Conservation (phyloP, 495 filamentous ascomycete species). For the Lichenothelia convexa region DNA sequence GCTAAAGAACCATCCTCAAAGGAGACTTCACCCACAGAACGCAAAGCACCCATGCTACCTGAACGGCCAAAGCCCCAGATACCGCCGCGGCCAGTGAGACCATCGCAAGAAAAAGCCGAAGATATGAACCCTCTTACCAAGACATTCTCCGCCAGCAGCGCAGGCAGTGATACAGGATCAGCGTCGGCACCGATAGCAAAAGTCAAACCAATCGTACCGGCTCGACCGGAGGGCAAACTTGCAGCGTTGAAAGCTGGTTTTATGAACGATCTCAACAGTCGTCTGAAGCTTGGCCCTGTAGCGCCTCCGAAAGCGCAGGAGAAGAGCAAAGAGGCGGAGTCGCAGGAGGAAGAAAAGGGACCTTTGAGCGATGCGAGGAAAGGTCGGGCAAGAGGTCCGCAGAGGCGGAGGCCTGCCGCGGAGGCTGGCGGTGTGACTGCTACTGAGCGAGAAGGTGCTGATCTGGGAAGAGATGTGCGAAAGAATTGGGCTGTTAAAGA, state of each 20-base stretch:
- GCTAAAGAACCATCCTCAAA: slow-evolving; percentile 14
- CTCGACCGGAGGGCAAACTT: slow-evolving; percentile 72
- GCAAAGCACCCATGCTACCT: slow-evolving; percentile 26
- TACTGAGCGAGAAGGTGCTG: slow-evolving; percentile 6
- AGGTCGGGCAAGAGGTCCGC: slow-evolving; percentile 72
- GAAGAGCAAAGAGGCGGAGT: slow-evolving; percentile 30
- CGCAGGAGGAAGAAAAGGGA: slow-evolving; percentile 45
- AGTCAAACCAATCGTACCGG: slow-evolving; percentile 42
- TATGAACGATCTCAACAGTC: slow-evolving; percentile 73
- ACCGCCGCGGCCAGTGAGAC: slow-evolving; percentile 49
- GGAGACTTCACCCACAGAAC: slow-evolving; percentile 20
- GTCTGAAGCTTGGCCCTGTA: slow-evolving; percentile 65
- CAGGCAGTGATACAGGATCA: neutral
- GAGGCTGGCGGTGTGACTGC: slow-evolving; percentile 13
- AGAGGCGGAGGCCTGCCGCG: slow-evolving; percentile 51
- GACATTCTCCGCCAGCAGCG: slow-evolving; percentile 8
- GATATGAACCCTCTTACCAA: slow-evolving; percentile 21
- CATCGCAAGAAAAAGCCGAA: slow-evolving; percentile 22
- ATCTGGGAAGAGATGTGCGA: slow-evolving; percentile 11
- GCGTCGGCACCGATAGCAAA: slow-evolving; percentile 13
- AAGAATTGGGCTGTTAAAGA: slow-evolving; percentile 7
- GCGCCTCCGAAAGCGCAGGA: slow-evolving; percentile 43
- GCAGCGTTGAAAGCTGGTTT: slow-evolving; percentile 80
- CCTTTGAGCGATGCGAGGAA: slow-evolving; percentile 77
- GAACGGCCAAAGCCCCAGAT: slow-evolving; percentile 68